Conservation (phyloP, 805 yeast genomes). For the Starmerella roubikii region DNA sequence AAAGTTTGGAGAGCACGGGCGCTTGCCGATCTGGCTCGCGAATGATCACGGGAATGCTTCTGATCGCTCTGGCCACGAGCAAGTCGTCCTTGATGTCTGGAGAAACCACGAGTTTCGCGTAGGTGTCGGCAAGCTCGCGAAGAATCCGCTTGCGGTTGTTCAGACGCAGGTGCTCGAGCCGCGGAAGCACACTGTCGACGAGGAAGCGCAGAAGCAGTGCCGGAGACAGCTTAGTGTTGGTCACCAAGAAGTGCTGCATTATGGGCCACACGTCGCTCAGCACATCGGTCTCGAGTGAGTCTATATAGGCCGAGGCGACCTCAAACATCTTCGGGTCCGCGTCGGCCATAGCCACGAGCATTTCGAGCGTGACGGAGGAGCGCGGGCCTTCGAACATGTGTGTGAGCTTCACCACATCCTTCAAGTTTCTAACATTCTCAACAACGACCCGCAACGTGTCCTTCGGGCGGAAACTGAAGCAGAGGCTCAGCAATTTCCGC, state of each 20-base stretch:
- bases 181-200: slow-evolving; percentile 7
- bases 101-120: slow-evolving; percentile 24
- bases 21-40: slow-evolving; percentile 51
- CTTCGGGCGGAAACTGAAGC: slow-evolving; percentile 14
- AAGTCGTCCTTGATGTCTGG: slow-evolving; percentile 6
- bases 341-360: slow-evolving; percentile 8
- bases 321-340: slow-evolving; percentile 8
- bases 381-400: slow-evolving; percentile 21
- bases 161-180: slow-evolving; percentile 7
- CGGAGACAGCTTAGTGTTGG: slow-evolving; percentile 32
- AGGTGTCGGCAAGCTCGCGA: slow-evolving; percentile 43
- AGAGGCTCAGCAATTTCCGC: slow-evolving; percentile 19
- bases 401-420: slow-evolving; percentile 16
- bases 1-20: slow-evolving; percentile 37
- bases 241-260: slow-evolving; percentile 46
- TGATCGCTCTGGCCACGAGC: slow-evolving; percentile 28
- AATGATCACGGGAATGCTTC: slow-evolving; percentile 32
- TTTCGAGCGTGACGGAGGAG: slow-evolving; percentile 15
- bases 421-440: slow-evolving; percentile 1
- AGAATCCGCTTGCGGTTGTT: slow-evolving; percentile 29
- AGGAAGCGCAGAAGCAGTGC: slow-evolving; percentile 2
- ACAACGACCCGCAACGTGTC: slow-evolving; percentile 15
- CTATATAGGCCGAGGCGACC: slow-evolving; percentile 49
- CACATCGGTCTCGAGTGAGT: slow-evolving; percentile 58
- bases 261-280: slow-evolving; percentile 66